These are phyloP conservation scores for Craterostigma plantagineum DNA, from an alignment of 257 asterid genomes.

Conservation along the genomic window DNA sequence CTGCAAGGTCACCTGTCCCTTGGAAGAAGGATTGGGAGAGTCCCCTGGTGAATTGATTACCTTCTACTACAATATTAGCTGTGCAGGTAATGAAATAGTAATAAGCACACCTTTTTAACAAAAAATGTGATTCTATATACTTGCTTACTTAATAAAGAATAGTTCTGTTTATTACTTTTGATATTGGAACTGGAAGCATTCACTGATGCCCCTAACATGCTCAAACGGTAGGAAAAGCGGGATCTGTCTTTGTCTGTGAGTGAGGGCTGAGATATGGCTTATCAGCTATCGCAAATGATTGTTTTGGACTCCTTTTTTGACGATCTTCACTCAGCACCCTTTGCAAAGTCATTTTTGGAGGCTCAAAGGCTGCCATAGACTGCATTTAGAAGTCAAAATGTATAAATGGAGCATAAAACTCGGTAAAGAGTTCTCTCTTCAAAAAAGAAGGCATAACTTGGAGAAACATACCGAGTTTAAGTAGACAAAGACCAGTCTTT, in stretches of 20 bases:
- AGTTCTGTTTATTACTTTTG: slow-evolving; percentile 7
- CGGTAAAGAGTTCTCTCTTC: slow-evolving; percentile 1
- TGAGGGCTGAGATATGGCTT: slow-evolving; percentile 28
- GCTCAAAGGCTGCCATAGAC: slow-evolving; percentile 55
- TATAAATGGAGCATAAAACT: slow-evolving; percentile 7
- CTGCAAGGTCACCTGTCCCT: too few species aligned
- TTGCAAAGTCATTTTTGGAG: slow-evolving; percentile 66
- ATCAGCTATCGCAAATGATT: slow-evolving; percentile 23
- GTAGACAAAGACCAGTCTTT: too few species aligned
- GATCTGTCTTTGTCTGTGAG: slow-evolving; percentile 21
- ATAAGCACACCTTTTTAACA: too few species aligned
- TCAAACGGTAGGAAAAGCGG: slow-evolving; percentile 23
- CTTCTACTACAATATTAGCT: too few species aligned
- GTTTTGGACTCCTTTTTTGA: slow-evolving; percentile 26
- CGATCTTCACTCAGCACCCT: slow-evolving; percentile 43
- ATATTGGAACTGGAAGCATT: slow-evolving; percentile 1
- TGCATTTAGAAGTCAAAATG: slow-evolving; percentile 21
- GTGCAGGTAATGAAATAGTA: too few species aligned
- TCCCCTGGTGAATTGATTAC: too few species aligned
- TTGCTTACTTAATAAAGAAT: too few species aligned
- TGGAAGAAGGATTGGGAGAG: too few species aligned
- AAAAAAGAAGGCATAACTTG: not conserved
- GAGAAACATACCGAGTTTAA: too few species aligned
- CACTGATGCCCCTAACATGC: slow-evolving; percentile 15
- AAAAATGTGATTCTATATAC: too few species aligned